Evolutionary conservation across 2,329 filamentous ascomycete species (phyloP), one percentile per base, ranked within the genome.

Genomic region (Blumeria graminis): DNA sequence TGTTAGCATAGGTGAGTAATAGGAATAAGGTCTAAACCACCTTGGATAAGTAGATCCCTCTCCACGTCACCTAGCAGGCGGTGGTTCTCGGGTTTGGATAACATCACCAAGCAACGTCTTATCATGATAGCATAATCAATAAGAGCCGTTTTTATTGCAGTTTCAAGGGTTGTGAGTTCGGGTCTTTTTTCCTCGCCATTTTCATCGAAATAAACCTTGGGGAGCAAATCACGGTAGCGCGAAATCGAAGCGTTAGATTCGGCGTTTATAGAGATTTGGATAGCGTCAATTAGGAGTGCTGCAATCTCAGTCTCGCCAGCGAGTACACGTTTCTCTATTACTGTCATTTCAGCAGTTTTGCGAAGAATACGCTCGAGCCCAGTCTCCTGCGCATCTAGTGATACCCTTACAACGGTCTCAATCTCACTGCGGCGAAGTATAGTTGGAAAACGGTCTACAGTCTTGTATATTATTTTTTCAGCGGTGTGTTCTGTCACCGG

Each of bases 381-480:
- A n/a, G 87, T 89, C 68, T 95, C 84, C 58, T 92, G 73, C 6
- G 89, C 81, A 35, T 76, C 77, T 32, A 95, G 72, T 10, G 74
- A 74, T 16, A 64, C 53, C 7, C 82, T 81, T 16, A 81, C 76
- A 0, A 77, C 74, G 6, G 78, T 72, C 13, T 93, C 70, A 58
- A 96, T 84, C 69, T 95, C 89, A 62, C 86, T 94, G 56, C 89
- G 79, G 35, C 87, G 79, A 32, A 95, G 71, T 53, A 96, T 93
- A 1, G 89, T 95, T 0, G 90, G 92, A 70, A 96, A 96, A 0
- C 82, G 70, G 63, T 95, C 89, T 0, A 81, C 82, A 0, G 88
- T 90, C 0, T 80, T 84, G 67, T 87, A 94, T 0, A 95, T 70
- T 0, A 81, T 76, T 72, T 95, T 96, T 66, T 94, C 85, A 0